Evolutionary conservation across 768 basidiomycete species (phyloP).

Genomic region (Trametes maxima): DNA sequence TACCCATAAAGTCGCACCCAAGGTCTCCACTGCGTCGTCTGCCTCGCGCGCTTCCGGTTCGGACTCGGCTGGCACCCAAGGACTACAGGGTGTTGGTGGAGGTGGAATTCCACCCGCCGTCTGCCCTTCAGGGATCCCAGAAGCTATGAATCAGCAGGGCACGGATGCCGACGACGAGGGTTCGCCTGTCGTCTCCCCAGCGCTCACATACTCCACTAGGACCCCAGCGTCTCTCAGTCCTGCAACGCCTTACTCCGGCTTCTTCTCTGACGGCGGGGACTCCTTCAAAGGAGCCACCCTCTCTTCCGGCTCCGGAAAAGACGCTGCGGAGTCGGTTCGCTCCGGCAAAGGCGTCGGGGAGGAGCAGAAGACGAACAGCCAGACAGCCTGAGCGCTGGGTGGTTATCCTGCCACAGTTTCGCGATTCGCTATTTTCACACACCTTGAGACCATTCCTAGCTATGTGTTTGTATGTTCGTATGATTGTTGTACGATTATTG

Average conservation of each 20-base stretch:
- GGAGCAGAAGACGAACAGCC: too few species aligned
- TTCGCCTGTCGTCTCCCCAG: conserved; percentile 32
- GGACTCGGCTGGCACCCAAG: background rate
- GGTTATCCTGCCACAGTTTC: too few species aligned
- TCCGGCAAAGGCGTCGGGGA: too few species aligned
- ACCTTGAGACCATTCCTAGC: too few species aligned
- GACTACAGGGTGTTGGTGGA: background rate
- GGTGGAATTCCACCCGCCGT: background rate
- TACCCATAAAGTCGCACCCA: background rate
- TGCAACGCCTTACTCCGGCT: conserved; percentile 34
- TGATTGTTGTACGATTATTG: too few species aligned
- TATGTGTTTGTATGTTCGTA: too few species aligned
- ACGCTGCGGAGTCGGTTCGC: background rate
- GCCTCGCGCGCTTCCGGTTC: background rate
- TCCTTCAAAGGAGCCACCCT: conserved; percentile 24
- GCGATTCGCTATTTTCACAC: too few species aligned
- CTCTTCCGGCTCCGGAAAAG: background rate
- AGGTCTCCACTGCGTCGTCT: background rate
- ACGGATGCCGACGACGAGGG: conserved; percentile 25
- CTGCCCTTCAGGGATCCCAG: background rate
- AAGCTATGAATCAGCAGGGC: background rate
- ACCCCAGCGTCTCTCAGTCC: conserved; percentile 35
- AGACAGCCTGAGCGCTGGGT: too few species aligned
- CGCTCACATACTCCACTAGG: conserved; percentile 34
- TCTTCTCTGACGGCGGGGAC: conserved; percentile 28